A percentile compares a stretch with the other conserved stretches of the same genome.
Evolutionary conservation across 2,329 filamentous ascomycete genomes (phyloP).

Genomic region (Hypoxylon sp.): DNA sequence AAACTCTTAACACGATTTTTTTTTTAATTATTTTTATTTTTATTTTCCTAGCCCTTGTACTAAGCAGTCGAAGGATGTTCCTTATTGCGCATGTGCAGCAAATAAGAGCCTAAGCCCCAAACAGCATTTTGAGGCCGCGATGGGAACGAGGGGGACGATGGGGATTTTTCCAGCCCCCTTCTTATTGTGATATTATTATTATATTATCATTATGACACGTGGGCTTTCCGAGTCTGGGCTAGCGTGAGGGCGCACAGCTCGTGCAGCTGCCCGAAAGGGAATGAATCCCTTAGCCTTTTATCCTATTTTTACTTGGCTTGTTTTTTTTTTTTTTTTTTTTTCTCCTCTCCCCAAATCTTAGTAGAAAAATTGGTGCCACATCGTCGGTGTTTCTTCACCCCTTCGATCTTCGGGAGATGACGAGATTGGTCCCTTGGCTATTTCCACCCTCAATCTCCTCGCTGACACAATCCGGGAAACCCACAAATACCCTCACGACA

Average conservation of each 20-base stretch:
- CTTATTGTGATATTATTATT: too few species aligned
- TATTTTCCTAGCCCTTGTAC: too few species aligned
- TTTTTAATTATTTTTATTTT: too few species aligned
- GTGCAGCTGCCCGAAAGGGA: constrained; percentile 39
- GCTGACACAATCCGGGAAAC: constrained; percentile 27
- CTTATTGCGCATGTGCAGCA: constrained; percentile 9
- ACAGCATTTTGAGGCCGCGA: constrained; percentile 23
- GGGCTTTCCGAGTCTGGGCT: constrained; percentile 38
- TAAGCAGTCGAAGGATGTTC: constrained; percentile 31
- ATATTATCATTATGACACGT: constrained; percentile 42
- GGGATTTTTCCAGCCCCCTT: constrained; percentile 36
- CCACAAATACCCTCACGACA: constrained; percentile 26
- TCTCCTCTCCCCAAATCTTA: constrained; percentile 26
- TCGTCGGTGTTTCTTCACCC: constrained; percentile 44
- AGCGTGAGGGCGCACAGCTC: constrained; percentile 30
- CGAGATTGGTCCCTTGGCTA: constrained; percentile 43
- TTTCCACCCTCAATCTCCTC: constrained; percentile 34
- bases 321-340: constrained; percentile 17
- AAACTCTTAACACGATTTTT: constrained; percentile 34
- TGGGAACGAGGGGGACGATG: too few species aligned
- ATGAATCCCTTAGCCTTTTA: constrained; percentile 30
- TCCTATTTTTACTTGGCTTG: constrained; percentile 14
- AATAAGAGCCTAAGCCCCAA: constrained; percentile 34
- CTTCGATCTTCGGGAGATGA: constrained; percentile 46
- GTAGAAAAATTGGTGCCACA: constrained; percentile 41